Evolutionary conservation across 1,284 basidiomycete genomes (phyloP), one percentile per base, ranked within the genome.

Genomic region (Naganishia cerealis): DNA sequence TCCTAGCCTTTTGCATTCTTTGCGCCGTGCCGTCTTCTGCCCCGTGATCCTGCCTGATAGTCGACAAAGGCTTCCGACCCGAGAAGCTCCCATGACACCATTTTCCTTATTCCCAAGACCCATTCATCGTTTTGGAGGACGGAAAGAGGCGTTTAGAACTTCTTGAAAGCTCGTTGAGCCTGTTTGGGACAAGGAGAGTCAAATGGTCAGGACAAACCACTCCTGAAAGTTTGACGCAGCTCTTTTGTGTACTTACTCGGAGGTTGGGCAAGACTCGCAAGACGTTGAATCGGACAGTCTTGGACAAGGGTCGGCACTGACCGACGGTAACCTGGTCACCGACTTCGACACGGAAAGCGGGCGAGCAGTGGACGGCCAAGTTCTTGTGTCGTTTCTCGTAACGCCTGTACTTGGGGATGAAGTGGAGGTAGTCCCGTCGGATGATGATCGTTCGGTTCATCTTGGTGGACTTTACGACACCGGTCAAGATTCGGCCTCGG

Each of bases 381-480:
- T 99, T 99, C 86, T 95, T 96, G 87, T 99, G 96, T 78, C 92
- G 85, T 84, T 94, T 94, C 85, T 94, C 92, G 82, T 94, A 94
- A 85, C 92, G 91, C 85, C 91, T 92, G 88, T 99, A 99, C 87
- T 99, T 99, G 76, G 94, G 92, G 80, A 99, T 88, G 75, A 79
- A 99, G 86, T 98, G 96, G 67, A 95, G 88, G 83, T 98, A 99
- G 82, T 99, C 96, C 79, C 96, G 87, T 74, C 96, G 94, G 84
- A 99, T 94, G 84, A 99, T 88, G 81, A 98, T 87, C 71, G 96
- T 99, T 79, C 96, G 92, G 82, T 90, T 96, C 96, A 99, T 99
- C 87, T 99, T 99, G 76, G 80, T 80, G 62, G 94, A 97, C 73
- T 95, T 98, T 70, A 99, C 85, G 74, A 99, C 94, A 82, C 96